These are phyloP conservation scores for Trifolium subterraneum DNA, from an alignment of 306 rosid genomes.

Conservation along the genomic window DNA sequence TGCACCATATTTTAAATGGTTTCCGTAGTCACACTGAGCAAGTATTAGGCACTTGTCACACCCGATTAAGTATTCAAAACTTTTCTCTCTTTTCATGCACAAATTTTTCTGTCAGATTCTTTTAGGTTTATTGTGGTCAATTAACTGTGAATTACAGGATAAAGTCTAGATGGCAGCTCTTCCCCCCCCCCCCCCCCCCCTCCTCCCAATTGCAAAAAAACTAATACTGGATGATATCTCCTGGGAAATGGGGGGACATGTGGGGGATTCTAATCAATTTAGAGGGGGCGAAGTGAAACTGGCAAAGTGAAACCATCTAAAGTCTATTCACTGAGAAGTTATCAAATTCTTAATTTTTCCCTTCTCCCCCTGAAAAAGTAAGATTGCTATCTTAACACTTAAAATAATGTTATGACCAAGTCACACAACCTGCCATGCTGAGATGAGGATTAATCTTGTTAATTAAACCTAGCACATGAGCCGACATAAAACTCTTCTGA, in stretches of 20 bases:
- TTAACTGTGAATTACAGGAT: not conserved
- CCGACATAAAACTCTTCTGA: conserved; percentile 14
- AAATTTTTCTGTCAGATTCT: conserved; percentile 12
- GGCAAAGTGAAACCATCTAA: not conserved
- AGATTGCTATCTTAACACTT: conserved; percentile 9
- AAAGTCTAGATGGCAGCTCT: not conserved
- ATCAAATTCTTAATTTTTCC: not conserved
- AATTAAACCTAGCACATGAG: conserved; percentile 29
- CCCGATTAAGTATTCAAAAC: not conserved
- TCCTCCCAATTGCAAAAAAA: too few species aligned
- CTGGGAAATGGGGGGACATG: too few species aligned
- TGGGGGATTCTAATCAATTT: too few species aligned
- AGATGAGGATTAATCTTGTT: conserved; percentile 26
- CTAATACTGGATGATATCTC: too few species aligned
- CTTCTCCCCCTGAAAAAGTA: not conserved
- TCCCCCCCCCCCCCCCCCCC: too few species aligned
- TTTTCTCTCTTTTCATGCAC: not conserved
- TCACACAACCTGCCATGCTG: not conserved
- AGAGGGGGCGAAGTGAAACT: too few species aligned
- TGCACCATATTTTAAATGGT: conserved; percentile 17
- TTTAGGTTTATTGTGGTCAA: not conserved
- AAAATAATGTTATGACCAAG: conserved; percentile 1
- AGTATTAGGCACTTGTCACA: not conserved
- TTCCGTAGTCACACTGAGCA: not conserved
- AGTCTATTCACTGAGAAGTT: not conserved